Evolutionary conservation across 257 asterid genomes (phyloP), one percentile per base, ranked within the genome.

Genomic region (Cynanchum wilfordii): DNA sequence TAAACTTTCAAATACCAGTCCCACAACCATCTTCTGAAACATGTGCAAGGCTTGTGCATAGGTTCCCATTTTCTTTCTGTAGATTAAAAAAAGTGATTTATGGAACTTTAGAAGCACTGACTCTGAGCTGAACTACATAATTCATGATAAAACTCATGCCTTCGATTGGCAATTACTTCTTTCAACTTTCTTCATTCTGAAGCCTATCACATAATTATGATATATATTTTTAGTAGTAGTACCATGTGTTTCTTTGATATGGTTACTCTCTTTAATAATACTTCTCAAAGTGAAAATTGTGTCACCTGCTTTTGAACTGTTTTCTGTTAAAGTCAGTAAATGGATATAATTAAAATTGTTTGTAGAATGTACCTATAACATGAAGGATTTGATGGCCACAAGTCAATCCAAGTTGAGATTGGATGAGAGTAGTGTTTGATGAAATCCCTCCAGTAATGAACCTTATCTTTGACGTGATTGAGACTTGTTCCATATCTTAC

Each of bases 331-430:
- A 67, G 40, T 22, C 22, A 15, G 57, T 24, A 5, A 73, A 22
- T 59, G 20, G 44, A 45, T 36, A 5, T 25, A 58, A 38, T 29
- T n/a, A 57, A 25, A 25, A 36, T 3, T 36, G 22, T 40, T 27
- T 62, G 27, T 85, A 33, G 25, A 4, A 36, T 36, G 79, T 80
- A 89, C 92, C 82, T 89, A 83, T 87, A 85, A 59, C 57, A 73
- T 70, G 85, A 77, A 59, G 96, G 96, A 55, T 89, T 79, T 69
- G 90, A 82, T 68, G 96, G 92, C 96, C 96, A 89, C 72, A 72
- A 51, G 78, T 87, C 72, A 29, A 87, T 84, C 96, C 96, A 89
- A 66, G 81, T 83, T 69, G 92, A 82, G 81, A 89, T 54, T 76
- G 92, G 89, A 74, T 89, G 73, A 24, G 85, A 80, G 27, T 89